A percentile compares a stretch with the other conserved stretches of the same genome.
Conservation (phyloP, 306 rosid species). For the Pyrus pyrifolia region DNA sequence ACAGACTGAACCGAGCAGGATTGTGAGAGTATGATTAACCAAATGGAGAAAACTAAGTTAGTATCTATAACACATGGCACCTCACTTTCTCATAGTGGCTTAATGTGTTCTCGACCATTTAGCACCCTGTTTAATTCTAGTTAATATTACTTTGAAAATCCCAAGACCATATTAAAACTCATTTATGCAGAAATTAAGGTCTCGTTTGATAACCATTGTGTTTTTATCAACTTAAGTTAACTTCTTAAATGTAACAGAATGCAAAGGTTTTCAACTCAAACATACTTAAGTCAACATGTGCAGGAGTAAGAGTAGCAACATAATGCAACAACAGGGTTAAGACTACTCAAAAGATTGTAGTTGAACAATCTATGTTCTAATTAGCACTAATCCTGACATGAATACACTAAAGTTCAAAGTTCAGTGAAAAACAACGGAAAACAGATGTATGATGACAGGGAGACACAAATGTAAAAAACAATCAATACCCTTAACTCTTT, state of each 20-base stretch:
- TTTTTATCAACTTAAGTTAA: not conserved
- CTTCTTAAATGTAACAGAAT: not conserved
- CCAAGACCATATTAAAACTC: not conserved
- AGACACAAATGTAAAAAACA: not conserved
- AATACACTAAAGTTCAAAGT: not conserved
- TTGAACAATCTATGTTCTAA: not conserved
- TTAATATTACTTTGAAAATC: too few species aligned
- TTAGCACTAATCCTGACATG: not conserved
- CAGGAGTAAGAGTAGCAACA: not conserved
- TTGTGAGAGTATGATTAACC: not conserved
- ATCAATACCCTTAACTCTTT: slow-evolving; percentile 69
- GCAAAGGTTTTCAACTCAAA: too few species aligned
- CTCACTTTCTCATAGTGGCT: too few species aligned
- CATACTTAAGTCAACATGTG: not conserved
- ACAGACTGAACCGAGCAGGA: not conserved
- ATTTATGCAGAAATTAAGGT: not conserved
- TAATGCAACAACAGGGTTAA: not conserved
- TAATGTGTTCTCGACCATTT: too few species aligned
- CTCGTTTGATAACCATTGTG: too few species aligned
- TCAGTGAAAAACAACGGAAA: not conserved
- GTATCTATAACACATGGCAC: too few species aligned
- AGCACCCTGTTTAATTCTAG: too few species aligned
- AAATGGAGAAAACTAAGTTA: too few species aligned
- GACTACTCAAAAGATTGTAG: not conserved
- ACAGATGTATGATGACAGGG: not conserved